phyloP scores from a whole-genome alignment of 1,284 basidiomycete species.

The Ganoderma lucidum region DNA sequence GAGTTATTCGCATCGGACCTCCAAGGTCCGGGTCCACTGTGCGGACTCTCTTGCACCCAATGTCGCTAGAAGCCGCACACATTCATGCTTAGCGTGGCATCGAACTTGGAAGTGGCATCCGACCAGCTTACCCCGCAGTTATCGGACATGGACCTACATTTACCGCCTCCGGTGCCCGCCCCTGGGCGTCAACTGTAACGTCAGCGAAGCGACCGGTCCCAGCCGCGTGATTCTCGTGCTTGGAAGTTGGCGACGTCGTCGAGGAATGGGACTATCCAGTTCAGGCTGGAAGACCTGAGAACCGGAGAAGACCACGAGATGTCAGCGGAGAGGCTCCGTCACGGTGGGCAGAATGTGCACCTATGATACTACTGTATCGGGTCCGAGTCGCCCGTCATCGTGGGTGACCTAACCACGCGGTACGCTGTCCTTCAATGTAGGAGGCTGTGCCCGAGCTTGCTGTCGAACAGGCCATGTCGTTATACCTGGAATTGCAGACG shows the following conservation, averaged over 20 bases:
- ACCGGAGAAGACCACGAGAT: neutral
- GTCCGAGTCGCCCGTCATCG: neutral
- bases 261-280: too few relatives aligned
- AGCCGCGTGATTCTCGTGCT: too few relatives aligned
- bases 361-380: too few relatives aligned
- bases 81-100: neutral
- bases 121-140: too few relatives aligned
- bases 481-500: neutral
- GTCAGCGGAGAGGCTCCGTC: neutral
- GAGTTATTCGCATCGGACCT: neutral
- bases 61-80: neutral
- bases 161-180: too few relatives aligned
- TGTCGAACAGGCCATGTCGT: neutral
- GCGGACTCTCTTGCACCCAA: neutral
- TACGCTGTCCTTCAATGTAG: neutral
- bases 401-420: too few relatives aligned
- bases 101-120: neutral
- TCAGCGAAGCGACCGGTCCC: too few relatives aligned
- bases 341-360: neutral
- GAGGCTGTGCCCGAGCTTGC: neutral
- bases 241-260: too few relatives aligned
- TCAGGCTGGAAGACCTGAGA: too few relatives aligned
- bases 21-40: neutral
- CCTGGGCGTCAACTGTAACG: too few relatives aligned
- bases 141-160: too few relatives aligned